Base-by-base conservation (phyloP, 208 protist species). In the Eutreptiella sp. region DNA sequence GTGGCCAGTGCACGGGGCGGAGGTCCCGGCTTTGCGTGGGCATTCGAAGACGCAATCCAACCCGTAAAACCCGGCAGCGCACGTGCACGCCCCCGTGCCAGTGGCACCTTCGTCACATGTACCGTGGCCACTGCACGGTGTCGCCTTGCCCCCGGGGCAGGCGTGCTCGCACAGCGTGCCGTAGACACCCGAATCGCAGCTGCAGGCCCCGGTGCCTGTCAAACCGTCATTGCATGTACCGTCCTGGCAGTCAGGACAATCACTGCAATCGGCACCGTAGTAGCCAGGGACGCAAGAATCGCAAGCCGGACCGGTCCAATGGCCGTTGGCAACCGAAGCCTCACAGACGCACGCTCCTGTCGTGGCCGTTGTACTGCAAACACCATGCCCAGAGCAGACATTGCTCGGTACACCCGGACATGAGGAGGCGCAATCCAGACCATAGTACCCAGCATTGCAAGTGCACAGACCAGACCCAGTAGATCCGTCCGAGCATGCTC, bases 111-210 rank as follows among this genome's bases (percentile, higher is more conserved):
- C 16, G 53, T 47, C 7, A 26, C 58, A 64, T 7, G 26, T 43
- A 4, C 58, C 58, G 24, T 64, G 58, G 31, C 48, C 58, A 63
- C 7, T 63, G 58, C 58, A 64, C n/a, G 45, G 48, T 27, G 59
- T 57, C 14, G 33, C n/a, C n/a, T 57, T 53, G 28, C 50, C 50
- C 9, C n/a, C n/a, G n/a, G n/a, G n/a, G n/a, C n/a, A n/a, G 19
- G 9, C 19, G 21, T 21, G 9, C 43, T 5, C 43, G 7, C 9
- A 48, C 5, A 23, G 9, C 9, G 7, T 27, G 9, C n/a, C n/a
- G 43, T 11, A 28, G 43, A 28, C 16, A 9, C 19, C 9, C 14
- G 43, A 7, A n/a, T 7, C 26, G 43, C 43, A 48, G 16, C 19
- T 29, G 43, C 43, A 48, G 5, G 23, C 9, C 43, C 5, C n/a